A percentile compares a stretch with the other conserved stretches of the same genome.
phyloP scores from a whole-genome alignment of 1,284 basidiomycete genomes.

The Ustilago tritici region DNA sequence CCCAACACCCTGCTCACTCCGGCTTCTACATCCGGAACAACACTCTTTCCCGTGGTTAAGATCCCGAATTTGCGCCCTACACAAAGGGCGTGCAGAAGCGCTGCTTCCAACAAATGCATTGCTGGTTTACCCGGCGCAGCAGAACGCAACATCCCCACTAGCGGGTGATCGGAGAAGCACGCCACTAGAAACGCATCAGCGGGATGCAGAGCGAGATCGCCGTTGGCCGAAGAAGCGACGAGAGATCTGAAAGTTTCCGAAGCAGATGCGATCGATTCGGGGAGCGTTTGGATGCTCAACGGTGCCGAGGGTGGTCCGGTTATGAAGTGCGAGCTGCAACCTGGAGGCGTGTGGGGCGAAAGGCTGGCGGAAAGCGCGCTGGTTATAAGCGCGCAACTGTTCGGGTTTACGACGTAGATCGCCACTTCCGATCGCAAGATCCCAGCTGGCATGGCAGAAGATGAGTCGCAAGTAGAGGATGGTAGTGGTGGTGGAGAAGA shows the following conservation, averaged over 20 bases:
- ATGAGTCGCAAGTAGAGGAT: neutral
- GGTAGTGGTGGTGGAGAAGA: neutral
- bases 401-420: conserved; percentile 42
- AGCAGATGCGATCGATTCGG: conserved; percentile 25
- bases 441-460: neutral
- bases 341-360: too few relatives aligned
- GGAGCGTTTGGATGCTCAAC: conserved; percentile 27
- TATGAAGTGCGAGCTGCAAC: too few relatives aligned
- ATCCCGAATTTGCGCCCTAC: conserved; percentile 42
- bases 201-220: conserved; percentile 9
- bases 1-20: conserved; percentile 49
- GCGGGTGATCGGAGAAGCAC: conserved; percentile 60
- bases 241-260: conserved; percentile 32
- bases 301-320: too few relatives aligned
- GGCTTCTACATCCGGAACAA: conserved; percentile 52
- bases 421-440: neutral
- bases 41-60: conserved; percentile 48
- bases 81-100: conserved; percentile 35
- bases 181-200: conserved; percentile 47
- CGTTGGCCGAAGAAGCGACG: neutral
- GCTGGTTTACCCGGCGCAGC: conserved; percentile 20
- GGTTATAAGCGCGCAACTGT: conserved; percentile 13
- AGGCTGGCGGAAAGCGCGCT: too few relatives aligned
- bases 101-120: conserved; percentile 55
- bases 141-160: conserved; percentile 45